Conservation (phyloP, 495 filamentous ascomycete genomes). For the Penicillium salamii region DNA sequence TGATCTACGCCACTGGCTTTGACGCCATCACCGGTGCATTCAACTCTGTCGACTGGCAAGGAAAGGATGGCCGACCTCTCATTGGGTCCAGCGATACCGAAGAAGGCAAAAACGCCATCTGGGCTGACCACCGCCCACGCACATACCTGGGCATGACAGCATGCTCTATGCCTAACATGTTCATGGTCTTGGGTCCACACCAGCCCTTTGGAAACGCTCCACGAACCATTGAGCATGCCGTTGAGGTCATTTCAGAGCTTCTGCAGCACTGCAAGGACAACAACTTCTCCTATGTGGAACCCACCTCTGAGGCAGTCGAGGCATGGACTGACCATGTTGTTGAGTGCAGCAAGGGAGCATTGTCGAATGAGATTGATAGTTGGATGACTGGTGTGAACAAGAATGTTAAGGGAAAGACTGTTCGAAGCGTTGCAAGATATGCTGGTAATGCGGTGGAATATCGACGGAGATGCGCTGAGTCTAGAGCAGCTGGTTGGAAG, state of each 20-base stretch:
- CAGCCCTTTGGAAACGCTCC: constrained; percentile 23
- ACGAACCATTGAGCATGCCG: constrained; percentile 19
- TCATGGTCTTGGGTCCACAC: constrained; percentile 35
- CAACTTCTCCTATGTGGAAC: constrained; percentile 17
- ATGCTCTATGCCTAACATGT: constrained; percentile 33
- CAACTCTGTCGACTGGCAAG: constrained; percentile 27
- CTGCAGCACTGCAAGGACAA: constrained; percentile 19
- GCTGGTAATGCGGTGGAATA: constrained; percentile 19
- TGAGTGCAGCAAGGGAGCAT: constrained; percentile 15
- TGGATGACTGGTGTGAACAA: constrained; percentile 40
- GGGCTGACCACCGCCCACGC: constrained; percentile 22
- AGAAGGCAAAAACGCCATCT: constrained; percentile 11
- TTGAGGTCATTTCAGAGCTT: constrained; percentile 15
- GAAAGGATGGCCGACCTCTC: constrained; percentile 17
- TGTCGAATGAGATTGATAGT: constrained; percentile 21
- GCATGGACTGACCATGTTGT: constrained; percentile 20
- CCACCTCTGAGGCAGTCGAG: constrained; percentile 13
- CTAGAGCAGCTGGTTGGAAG: constrained; percentile 16
- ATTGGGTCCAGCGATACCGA: constrained; percentile 12
- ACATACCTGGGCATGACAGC: constrained; percentile 29
- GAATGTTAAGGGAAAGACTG: constrained; percentile 27
- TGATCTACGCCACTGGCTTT: constrained; percentile 37
- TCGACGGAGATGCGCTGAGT: constrained; percentile 18
- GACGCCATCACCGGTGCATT: constrained; percentile 34
- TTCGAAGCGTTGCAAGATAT: constrained; percentile 30